A percentile compares a stretch with the other conserved stretches of the same genome.
Conservation (phyloP, 192 early-diverging fungal species). For the Irineochytrium annulatum region DNA sequence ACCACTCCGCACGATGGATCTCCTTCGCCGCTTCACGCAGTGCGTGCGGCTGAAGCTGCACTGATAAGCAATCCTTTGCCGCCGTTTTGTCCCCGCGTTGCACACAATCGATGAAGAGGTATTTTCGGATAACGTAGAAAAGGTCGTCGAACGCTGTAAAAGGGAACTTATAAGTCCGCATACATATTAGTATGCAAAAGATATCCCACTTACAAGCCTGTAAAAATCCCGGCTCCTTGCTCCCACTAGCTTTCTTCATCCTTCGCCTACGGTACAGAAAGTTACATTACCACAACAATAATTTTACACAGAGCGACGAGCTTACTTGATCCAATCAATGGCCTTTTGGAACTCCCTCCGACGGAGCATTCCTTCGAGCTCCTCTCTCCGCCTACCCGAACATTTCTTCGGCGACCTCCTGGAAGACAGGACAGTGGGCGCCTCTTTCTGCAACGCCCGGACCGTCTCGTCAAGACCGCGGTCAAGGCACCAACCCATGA, state of each 20-base stretch:
- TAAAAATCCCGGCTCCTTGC: neutral
- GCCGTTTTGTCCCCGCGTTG: conserved; percentile 6
- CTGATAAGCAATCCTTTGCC: conserved; percentile 27
- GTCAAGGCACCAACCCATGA: conserved; percentile 13
- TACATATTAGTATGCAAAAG: neutral
- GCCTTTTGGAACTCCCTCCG: conserved; percentile 25
- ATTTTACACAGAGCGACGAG: neutral
- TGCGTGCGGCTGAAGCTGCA: conserved; percentile 30
- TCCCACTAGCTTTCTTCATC: neutral
- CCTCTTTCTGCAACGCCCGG: conserved; percentile 17
- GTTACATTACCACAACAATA: neutral
- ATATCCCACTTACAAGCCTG: neutral
- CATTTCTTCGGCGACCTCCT: neutral
- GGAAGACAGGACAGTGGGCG: neutral
- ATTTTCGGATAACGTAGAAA: conserved; percentile 43
- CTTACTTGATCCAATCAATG: conserved; percentile 28
- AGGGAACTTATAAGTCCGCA: neutral
- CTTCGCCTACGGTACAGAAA: neutral
- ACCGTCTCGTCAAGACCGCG: conserved; percentile 17
- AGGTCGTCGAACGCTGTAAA: conserved; percentile 43
- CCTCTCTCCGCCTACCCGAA: neutral
- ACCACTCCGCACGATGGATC: conserved; percentile 31
- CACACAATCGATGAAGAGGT: conserved; percentile 27
- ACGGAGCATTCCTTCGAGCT: conserved; percentile 8
- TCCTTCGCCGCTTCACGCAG: conserved; percentile 29